phyloP scores from a whole-genome alignment of 345 rosid species.

The Hibiscus trionum region DNA sequence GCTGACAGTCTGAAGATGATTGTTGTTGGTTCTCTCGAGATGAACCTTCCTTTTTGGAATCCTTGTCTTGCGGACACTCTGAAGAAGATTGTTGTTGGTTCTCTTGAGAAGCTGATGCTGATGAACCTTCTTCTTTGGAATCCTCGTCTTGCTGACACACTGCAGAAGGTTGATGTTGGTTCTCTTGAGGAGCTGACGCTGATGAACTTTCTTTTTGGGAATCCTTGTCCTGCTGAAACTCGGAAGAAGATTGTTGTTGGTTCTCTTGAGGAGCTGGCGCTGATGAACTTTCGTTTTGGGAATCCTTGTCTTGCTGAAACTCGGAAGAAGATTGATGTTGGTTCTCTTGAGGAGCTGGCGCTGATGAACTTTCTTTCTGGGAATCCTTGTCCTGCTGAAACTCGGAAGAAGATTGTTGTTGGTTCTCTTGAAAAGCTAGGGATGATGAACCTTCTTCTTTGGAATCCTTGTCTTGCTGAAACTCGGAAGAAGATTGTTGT shows the following conservation, averaged over 20 bases:
- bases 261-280: not conserved
- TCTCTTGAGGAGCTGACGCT: no score
- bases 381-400: constrained; percentile 8
- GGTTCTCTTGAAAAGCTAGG: not conserved
- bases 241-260: no score
- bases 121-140: no score
- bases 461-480: constrained; percentile 8
- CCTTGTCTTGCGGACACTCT: not conserved
- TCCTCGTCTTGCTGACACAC: no score
- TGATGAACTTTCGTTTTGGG: not conserved
- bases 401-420: constrained; percentile 16
- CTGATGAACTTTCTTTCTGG: not conserved
- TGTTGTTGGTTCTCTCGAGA: not conserved
- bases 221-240: no score
- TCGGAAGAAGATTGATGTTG: constrained; percentile 15
- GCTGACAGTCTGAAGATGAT: constrained; percentile 24
- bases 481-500: constrained; percentile 16
- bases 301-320: constrained; percentile 8
- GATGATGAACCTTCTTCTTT: not conserved
- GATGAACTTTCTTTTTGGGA: no score
- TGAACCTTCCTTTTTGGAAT: not conserved
- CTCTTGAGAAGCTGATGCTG: no score
- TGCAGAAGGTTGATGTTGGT: no score
- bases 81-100: no score
- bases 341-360: not conserved